Base-by-base conservation (phyloP, 1,139 yeast genomes). In the Yamadazyma diospyri region DNA sequence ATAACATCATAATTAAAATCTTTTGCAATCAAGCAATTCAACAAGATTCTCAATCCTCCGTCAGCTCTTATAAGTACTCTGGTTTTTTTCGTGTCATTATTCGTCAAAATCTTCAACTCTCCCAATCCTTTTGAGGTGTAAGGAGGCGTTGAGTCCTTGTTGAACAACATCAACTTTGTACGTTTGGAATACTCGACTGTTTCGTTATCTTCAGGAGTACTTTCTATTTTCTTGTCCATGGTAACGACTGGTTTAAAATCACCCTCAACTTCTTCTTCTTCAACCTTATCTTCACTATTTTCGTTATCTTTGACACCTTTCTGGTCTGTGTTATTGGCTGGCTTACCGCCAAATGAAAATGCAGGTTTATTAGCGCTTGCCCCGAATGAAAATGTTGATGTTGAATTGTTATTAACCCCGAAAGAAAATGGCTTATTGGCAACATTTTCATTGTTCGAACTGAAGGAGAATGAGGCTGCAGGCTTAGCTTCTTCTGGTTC, bases 51-150 rank as follows among this genome's bases (percentile, higher is more conserved):
- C 29, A 84, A 83, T 26, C 89, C 78, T 24, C 96, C 96, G 38
- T 89, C 97, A 0, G 96, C 86, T 49, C 97, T 78, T 16, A 92
- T 71, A 27, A 92, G 61, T 10, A 86, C 62, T 51, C 98, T 77
- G 2, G 80, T 57, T 53, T 86, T 86, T 2, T 66, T 59, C 4
- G 78, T 73, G 2, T 64, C 69, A 32, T 69, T 70, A 47, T 81
- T 72, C 38, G 72, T 76, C 40, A 89, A 64, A 9, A 92, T 66
- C 48, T 86, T 83, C 45, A 89, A 64, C 33, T 81, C 88, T 3
- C 98, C 98, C 2, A 88, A 65, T 6, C 97, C 97, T 45, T 76
- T 74, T 14, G 76, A 62, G 16, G 62, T 64, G 48, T 81, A 82
- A 8, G 46, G 46, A 8, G 76, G 72, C 29, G 68, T 66, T 31